Evolutionary conservation across 2,329 filamentous ascomycete species (phyloP), one percentile per base, ranked within the genome.

Genomic region (Phialocephala subalpina): DNA sequence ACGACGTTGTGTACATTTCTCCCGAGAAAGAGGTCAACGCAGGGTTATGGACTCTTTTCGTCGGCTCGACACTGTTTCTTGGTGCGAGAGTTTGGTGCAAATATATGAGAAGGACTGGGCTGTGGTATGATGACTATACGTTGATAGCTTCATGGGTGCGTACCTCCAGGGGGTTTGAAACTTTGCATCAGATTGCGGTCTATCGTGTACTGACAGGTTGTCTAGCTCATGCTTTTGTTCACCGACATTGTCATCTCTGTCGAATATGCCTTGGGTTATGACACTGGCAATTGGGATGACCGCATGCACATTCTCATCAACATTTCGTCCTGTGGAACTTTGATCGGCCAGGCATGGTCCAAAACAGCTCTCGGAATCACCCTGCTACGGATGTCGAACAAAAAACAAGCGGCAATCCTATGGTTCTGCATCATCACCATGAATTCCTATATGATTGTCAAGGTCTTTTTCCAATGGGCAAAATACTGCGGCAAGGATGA

Each of bases 291-390:
- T 20, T 86, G 83, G 83, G 80, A 82, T 65, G 82, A 84, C 67
- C 79, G 78, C 62, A 85, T 85, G 83, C 82, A 83, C 70, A 84
- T 85, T 68, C 76, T 86, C 63, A 84, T 85, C 77, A 83, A 81
- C 69, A 62, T 70, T 22, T 64, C 68, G n/a, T 70, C 67, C 18
- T 65, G 66, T 45, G 62, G 67, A 45, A 74, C 77, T 22, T 73
- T 80, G 47, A 62, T 78, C 25, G 73, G 75, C 5, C 72, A 78
- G 40, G 73, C 75, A 16, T 79, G 75, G 77, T 78, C 77, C 66
- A 81, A 81, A 66, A 80, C 78, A 0, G 79, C 79, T 1, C 80
- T 81, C 52, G 69, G 64, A n/a, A 61, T 71, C 18, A 71, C 68
- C 1, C 66, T 71, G 20, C 62, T 81, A 18, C 72, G 79, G 7